Conservation (phyloP, 202 grass and related monocot genomes). For the Bolboschoenoplectus hybrid region DNA sequence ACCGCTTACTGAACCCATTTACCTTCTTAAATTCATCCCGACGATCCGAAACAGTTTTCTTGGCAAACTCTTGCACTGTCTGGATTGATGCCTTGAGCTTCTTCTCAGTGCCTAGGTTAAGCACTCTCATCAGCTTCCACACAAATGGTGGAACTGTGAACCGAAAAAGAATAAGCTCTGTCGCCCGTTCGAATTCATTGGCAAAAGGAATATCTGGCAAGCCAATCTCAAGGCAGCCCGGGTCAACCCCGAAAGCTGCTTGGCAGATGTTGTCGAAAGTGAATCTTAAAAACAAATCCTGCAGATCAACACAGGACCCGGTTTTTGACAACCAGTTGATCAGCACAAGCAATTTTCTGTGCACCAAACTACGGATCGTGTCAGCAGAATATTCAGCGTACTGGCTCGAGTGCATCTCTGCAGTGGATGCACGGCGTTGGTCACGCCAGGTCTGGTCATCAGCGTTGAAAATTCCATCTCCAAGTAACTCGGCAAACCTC, state of each 20-base stretch:
- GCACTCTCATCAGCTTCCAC: conserved; percentile 69
- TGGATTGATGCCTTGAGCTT: conserved; percentile 46
- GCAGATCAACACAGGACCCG: conserved; percentile 52
- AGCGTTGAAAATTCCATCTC: conserved; percentile 87
- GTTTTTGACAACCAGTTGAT: conserved; percentile 28
- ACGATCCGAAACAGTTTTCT: conserved; percentile 60
- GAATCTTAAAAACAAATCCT: conserved; percentile 85
- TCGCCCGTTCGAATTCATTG: conserved; percentile 75
- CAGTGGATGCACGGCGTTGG: conserved; percentile 67
- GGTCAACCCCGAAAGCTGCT: conserved; percentile 68
- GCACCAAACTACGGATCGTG: conserved; percentile 51
- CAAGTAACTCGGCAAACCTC: conserved; percentile 76
- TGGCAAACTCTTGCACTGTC: conserved; percentile 64
- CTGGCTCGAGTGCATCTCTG: conserved; percentile 78
- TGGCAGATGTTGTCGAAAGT: conserved; percentile 90
- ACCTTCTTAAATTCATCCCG: conserved; percentile 52
- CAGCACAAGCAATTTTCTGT: conserved; percentile 48
- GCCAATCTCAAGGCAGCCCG: conserved; percentile 67
- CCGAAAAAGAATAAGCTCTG: conserved; percentile 56
- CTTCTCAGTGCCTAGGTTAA: conserved; percentile 63
- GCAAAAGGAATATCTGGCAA: conserved; percentile 85
- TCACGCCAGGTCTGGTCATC: conserved; percentile 64
- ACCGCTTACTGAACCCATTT: conserved; percentile 39
- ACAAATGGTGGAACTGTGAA: conserved; percentile 79
- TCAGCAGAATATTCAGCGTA: conserved; percentile 59